phyloP scores from a whole-genome alignment of 164 flowering plant genomes.

The Euptelea pleiosperma region DNA sequence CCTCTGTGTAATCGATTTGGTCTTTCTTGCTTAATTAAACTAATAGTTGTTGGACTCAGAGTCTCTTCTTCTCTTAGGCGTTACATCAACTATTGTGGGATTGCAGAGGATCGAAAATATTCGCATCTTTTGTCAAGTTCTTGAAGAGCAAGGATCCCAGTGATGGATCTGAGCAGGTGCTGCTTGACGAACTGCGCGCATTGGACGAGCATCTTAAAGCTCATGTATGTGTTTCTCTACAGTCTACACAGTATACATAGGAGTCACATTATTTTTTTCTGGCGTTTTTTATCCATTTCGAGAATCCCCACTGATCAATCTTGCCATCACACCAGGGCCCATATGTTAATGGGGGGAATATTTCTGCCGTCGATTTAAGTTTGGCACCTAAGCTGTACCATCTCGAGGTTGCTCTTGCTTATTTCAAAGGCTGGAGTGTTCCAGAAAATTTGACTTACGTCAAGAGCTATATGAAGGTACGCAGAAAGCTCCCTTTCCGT shows the following conservation, averaged over 20 bases:
- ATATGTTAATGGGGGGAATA: slow-evolving; percentile 68
- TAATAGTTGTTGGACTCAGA: too few species aligned
- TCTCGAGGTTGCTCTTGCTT: slow-evolving; percentile 71
- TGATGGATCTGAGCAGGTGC: slow-evolving; percentile 83
- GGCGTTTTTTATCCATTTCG: too few species aligned
- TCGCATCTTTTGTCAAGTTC: slow-evolving; percentile 57
- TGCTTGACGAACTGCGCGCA: slow-evolving; percentile 67
- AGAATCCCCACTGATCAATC: background rate
- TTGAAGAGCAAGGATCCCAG: slow-evolving; percentile 84
- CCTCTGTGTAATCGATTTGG: slow-evolving; percentile 82
- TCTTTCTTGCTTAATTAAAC: too few species aligned
- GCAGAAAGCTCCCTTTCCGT: too few species aligned
- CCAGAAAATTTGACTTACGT: slow-evolving; percentile 56
- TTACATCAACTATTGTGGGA: background rate
- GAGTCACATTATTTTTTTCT: too few species aligned
- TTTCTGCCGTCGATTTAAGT: slow-evolving; percentile 73
- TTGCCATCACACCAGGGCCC: slow-evolving; percentile 57
- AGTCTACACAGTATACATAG: too few species aligned
- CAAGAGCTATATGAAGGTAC: slow-evolving; percentile 55
- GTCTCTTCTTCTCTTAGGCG: too few species aligned
- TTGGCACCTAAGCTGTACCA: slow-evolving; percentile 92
- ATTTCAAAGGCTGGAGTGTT: slow-evolving; percentile 74
- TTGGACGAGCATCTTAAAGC: slow-evolving; percentile 78
- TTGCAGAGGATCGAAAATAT: slow-evolving; percentile 78
- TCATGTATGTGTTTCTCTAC: slow-evolving; percentile 50